Evolutionary conservation across 495 filamentous ascomycete genomes (phyloP), one percentile per base, ranked within the genome.

Genomic region (Thermochaetoides thermophila): DNA sequence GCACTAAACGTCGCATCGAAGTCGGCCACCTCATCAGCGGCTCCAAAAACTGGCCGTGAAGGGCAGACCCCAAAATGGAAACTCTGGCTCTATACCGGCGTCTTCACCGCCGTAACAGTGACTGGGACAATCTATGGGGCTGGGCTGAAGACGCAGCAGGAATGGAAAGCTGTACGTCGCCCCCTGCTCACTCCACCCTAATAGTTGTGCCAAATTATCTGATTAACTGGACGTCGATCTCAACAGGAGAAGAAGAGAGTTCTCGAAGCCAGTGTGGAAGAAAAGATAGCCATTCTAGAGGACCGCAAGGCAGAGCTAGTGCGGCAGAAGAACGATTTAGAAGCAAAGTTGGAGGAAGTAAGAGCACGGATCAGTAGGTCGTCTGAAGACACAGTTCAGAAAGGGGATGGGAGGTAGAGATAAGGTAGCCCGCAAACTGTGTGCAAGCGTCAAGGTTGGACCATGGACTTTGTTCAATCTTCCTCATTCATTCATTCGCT

Each of bases 101-200:
- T 56, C 7, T 56, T 73, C 31, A 55, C 69, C 2, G 61, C 60
- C 17, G 55, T 69, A 18, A 66, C 59, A 14, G 50, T 60, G 18
- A 58, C 56, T 1, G 69, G 72, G 28, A 49, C 64, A 0, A 56
- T 61, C 35, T 73, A 72, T 45, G 73, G 73, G 14, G 73, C 73
- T 2, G 61, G 61, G n/a, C 46, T 77, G 19, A 76, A 74, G 53
- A 63, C 56, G 34, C 50, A 51, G 37, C 49, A 61, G 38, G 64
- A 74, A 19, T 52, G 39, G 29, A 44, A 40, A 8, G 37, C 42
- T 4, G 57, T 57, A 45, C 4, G 48, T 42, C n/a, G 7, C 14
- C 6, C 12, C 6, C 13, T 7, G 17, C 14, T 17, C 18, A 14
- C 30, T 8, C 13, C 17, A 12, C 7, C 20, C 29, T 16, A 28